Evolutionary conservation across 2,329 filamentous ascomycete species (phyloP).

Genomic region (Pseudonectria buxi): DNA sequence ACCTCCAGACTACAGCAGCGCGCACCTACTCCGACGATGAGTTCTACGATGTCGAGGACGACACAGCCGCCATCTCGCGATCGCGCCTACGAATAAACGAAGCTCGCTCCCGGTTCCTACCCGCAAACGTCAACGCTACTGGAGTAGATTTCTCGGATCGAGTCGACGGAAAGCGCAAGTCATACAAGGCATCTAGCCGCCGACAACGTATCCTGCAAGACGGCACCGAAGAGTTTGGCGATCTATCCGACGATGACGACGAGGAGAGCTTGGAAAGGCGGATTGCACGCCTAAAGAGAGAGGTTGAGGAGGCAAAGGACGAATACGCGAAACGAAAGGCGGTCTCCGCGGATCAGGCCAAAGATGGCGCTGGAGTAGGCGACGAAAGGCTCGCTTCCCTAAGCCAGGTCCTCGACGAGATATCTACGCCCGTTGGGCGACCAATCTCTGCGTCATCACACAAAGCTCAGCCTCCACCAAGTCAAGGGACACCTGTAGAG

Average conservation of each 20-base stretch:
- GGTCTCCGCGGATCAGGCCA: slow-evolving; percentile 37
- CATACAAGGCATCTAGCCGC: slow-evolving; percentile 70
- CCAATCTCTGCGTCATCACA: slow-evolving; percentile 7
- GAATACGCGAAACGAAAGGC: slow-evolving; percentile 52
- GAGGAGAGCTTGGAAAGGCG: slow-evolving; percentile 71
- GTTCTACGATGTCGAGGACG: slow-evolving; percentile 56
- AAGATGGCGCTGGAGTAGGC: slow-evolving; percentile 38
- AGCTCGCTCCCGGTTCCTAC: slow-evolving; percentile 73
- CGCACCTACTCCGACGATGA: slow-evolving; percentile 56
- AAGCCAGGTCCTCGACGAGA: slow-evolving; percentile 63
- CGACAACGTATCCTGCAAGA: slow-evolving; percentile 57
- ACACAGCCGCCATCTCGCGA: slow-evolving; percentile 63
- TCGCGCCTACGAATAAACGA: slow-evolving; percentile 69
- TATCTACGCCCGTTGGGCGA: slow-evolving; percentile 35
- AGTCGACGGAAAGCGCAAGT: slow-evolving; percentile 72
- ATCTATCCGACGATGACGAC: slow-evolving; percentile 65
- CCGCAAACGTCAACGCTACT: slow-evolving; percentile 66
- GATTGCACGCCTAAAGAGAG: slow-evolving; percentile 73
- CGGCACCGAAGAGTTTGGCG: slow-evolving; percentile 61
- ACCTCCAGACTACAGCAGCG: slow-evolving; percentile 45
- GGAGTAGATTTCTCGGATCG: slow-evolving; percentile 87
- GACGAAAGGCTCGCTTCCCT: slow-evolving; percentile 51
- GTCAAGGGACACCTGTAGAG: slow-evolving; percentile 13
- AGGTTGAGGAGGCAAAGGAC: slow-evolving; percentile 67
- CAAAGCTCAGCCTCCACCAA: slow-evolving; percentile 5